Conservation (phyloP, 2,329 filamentous ascomycete genomes). For the Colletotrichum neosansevieriae region DNA sequence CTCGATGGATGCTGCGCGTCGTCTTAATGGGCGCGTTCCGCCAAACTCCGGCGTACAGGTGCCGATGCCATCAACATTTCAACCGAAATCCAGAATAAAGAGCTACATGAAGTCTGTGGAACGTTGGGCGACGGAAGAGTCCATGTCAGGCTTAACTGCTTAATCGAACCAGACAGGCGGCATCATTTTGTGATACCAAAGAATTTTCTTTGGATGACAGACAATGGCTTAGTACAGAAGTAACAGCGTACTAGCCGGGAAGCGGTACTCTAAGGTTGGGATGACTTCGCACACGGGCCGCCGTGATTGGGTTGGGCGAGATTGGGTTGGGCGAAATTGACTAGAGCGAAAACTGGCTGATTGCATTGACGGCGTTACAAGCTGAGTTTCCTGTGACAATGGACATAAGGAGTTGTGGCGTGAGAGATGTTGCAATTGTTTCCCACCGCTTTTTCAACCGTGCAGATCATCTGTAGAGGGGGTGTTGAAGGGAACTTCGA, state of each 20-base stretch:
- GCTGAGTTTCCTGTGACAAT: slow-evolving; percentile 15
- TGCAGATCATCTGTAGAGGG: slow-evolving; percentile 29
- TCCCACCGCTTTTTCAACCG: slow-evolving; percentile 36
- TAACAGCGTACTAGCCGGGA: slow-evolving; percentile 15
- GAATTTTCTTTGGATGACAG: background rate
- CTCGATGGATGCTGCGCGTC: background rate
- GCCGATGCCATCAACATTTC: slow-evolving; percentile 12
- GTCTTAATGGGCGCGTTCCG: slow-evolving; percentile 5
- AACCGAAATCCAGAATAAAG: background rate
- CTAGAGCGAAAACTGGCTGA: background rate
- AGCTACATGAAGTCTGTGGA: slow-evolving; percentile 20
- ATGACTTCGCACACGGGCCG: slow-evolving; percentile 17
- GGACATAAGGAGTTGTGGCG: slow-evolving; percentile 20
- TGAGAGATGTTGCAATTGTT: slow-evolving; percentile 23
- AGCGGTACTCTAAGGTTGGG: slow-evolving; percentile 15
- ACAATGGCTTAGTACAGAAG: slow-evolving; percentile 1
- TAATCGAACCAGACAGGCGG: slow-evolving; percentile 5
- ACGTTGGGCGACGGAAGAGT: slow-evolving; percentile 21
- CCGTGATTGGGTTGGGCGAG: slow-evolving; percentile 17
- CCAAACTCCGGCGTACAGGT: background rate
- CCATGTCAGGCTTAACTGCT: slow-evolving; percentile 24
- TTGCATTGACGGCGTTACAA: background rate
- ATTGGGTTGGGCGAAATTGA: slow-evolving; percentile 21
- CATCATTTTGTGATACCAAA: slow-evolving; percentile 2
- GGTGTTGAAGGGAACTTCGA: slow-evolving; percentile 15